phyloP scores from a whole-genome alignment of 345 rosid species.

The Eutrema yunnanense region DNA sequence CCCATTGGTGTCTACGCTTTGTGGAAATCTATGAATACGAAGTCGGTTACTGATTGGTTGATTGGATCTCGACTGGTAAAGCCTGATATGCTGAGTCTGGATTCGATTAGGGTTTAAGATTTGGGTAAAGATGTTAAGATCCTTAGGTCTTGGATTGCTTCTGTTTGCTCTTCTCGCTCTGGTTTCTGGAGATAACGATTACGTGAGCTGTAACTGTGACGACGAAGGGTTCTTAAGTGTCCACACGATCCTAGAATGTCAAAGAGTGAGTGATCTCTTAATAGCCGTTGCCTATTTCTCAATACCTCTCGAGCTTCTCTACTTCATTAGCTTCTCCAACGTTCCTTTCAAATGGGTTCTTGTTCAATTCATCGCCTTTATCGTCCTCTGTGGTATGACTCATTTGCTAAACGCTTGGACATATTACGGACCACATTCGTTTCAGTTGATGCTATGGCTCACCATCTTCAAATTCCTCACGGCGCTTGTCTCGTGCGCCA shows the following conservation, averaged over 20 bases:
- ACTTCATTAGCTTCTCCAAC: conserved; percentile 83
- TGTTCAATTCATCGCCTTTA: conserved; percentile 73
- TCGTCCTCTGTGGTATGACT: conserved; percentile 92
- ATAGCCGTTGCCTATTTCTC: conserved; percentile 93
- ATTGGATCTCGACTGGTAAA: conserved; percentile 19
- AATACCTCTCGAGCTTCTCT: conserved; percentile 86
- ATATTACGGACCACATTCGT: conserved; percentile 82
- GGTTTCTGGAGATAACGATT: conserved; percentile 57
- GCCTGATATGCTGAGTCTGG: not conserved
- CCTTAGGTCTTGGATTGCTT: conserved; percentile 48
- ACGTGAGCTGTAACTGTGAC: conserved; percentile 66
- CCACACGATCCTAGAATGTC: conserved; percentile 70
- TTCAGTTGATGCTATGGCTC: conserved; percentile 72
- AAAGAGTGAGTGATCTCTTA: conserved; percentile 84
- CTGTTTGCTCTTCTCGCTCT: conserved; percentile 35
- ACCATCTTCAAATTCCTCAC: conserved; percentile 76
- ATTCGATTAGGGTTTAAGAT: conserved; percentile 31
- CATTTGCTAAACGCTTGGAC: conserved; percentile 89
- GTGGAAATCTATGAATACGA: conserved; percentile 13
- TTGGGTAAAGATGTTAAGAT: conserved; percentile 47
- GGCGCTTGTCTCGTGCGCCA: conserved; percentile 87
- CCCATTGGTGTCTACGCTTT: conserved; percentile 12
- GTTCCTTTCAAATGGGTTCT: conserved; percentile 99
- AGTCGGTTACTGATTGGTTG: conserved; percentile 7
- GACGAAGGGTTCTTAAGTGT: conserved; percentile 73